These are phyloP conservation scores for Echinosophora koreensis DNA, from an alignment of 306 rosid genomes.

Conservation along the genomic window DNA sequence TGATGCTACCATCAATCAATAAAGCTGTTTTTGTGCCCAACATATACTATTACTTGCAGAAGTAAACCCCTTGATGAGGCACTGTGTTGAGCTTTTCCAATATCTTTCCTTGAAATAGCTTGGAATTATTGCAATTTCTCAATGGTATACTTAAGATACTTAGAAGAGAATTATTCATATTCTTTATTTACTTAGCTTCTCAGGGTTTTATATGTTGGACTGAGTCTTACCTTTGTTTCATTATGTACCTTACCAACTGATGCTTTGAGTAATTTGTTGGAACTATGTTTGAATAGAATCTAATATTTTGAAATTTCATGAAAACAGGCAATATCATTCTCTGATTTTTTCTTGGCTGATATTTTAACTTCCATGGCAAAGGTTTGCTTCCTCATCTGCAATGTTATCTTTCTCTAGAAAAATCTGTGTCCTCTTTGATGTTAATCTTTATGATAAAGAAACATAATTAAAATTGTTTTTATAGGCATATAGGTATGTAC, in stretches of 20 bases:
- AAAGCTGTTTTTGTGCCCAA: slow-evolving; percentile 23
- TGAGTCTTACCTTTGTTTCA: slow-evolving; percentile 7
- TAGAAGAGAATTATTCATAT: slow-evolving; percentile 26
- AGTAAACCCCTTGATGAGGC: slow-evolving; percentile 39
- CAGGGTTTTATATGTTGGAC: slow-evolving; percentile 27
- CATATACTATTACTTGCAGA: slow-evolving; percentile 3
- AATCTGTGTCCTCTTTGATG: slow-evolving; percentile 32
- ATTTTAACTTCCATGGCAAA: slow-evolving; percentile 96
- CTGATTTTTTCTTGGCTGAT: slow-evolving; percentile 97
- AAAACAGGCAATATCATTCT: slow-evolving; percentile 90
- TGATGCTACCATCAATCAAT: slow-evolving; percentile 37
- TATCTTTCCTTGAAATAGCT: slow-evolving; percentile 40
- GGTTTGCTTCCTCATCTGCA: slow-evolving; percentile 58
- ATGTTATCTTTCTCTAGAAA: slow-evolving; percentile 33
- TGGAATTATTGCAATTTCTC: slow-evolving; percentile 8
- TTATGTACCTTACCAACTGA: slow-evolving; percentile 22
- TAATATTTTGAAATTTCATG: slow-evolving; percentile 46
- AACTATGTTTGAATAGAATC: slow-evolving; percentile 46
- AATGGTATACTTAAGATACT: slow-evolving; percentile 21
- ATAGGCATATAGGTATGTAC: not conserved
- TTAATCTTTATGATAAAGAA: slow-evolving; percentile 34
- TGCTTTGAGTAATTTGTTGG: slow-evolving; percentile 32
- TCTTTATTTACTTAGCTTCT: slow-evolving; percentile 5
- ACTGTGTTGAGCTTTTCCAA: slow-evolving; percentile 36
- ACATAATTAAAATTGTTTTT: slow-evolving; percentile 18